These are phyloP conservation scores for Triangularia verruculosa DNA, from an alignment of 2,329 filamentous ascomycete genomes.

Conservation along the genomic window DNA sequence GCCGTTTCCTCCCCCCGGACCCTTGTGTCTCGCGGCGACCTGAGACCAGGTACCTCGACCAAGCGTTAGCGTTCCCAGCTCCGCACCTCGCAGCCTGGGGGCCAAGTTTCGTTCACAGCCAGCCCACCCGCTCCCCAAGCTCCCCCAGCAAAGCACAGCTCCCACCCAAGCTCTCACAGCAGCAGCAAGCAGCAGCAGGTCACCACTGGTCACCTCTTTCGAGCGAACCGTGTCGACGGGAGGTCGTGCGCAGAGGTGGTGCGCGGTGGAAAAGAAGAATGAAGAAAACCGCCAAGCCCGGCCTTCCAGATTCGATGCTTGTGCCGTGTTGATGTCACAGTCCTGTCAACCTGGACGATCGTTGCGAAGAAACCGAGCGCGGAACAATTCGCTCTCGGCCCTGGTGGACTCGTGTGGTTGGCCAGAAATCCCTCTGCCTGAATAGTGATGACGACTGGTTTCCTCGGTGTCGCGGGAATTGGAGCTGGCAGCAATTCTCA, in stretches of 20 bases:
- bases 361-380: not conserved
- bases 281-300: not conserved
- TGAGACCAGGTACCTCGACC: slow-evolving; percentile 17
- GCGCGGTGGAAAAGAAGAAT: not conserved
- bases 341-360: not conserved
- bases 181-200: not conserved
- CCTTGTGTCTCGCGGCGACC: slow-evolving; percentile 14
- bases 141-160: not conserved
- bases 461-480: not conserved
- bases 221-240: not conserved
- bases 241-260: not conserved
- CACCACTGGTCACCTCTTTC: not conserved
- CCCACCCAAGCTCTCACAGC: not conserved
- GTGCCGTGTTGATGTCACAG: slow-evolving; percentile 3
- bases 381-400: not conserved
- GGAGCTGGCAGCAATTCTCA: not conserved
- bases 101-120: not conserved
- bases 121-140: not conserved
- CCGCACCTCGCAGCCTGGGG: not conserved
- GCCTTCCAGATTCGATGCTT: slow-evolving; percentile 1
- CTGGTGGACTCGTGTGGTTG: not conserved
- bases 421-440: not conserved
- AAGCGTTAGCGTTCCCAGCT: slow-evolving; percentile 1
- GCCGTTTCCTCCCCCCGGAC: slow-evolving; percentile 17
- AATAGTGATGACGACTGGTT: not conserved